Percentiles rank a stretch among this genome's conserved stretches.
Evolutionary conservation across 2,329 filamentous ascomycete genomes (phyloP).

Genomic region (Pseudocercospora eumusae): DNA sequence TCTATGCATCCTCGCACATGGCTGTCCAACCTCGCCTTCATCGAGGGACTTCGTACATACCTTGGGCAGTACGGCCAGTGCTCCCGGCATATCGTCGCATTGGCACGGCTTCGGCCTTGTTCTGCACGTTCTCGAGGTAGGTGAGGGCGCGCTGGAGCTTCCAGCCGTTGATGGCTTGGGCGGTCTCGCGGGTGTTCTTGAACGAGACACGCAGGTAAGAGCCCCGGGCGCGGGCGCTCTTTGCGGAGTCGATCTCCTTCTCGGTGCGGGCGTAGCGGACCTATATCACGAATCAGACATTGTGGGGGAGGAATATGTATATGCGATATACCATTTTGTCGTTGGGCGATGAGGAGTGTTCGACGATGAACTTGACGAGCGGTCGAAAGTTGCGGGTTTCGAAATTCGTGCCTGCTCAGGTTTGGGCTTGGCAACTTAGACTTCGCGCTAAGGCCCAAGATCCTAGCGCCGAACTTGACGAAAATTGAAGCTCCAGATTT

Average conservation of each 20-base stretch:
- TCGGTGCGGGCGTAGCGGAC: constrained; percentile 92
- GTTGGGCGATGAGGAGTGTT: constrained; percentile 19
- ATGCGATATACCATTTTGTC: constrained; percentile 41
- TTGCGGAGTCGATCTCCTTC: constrained; percentile 69
- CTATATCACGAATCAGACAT: constrained; percentile 21
- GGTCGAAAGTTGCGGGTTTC: background rate
- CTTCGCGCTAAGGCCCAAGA: background rate
- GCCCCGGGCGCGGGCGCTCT: constrained; percentile 96
- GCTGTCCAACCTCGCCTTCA: constrained; percentile 35
- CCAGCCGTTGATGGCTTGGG: constrained; percentile 99
- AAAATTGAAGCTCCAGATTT: constrained; percentile 13
- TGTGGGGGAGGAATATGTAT: background rate
- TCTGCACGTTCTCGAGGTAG: constrained; percentile 98
- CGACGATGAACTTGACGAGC: constrained; percentile 1
- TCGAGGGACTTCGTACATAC: constrained; percentile 62
- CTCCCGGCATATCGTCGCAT: constrained; percentile 97
- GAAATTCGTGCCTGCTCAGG: background rate
- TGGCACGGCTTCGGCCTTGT: constrained; percentile 95
- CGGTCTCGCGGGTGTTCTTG: constrained; percentile 99
- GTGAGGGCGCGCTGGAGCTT: constrained; percentile 91
- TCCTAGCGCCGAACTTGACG: background rate
- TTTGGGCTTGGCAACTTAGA: background rate
- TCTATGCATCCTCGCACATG: constrained; percentile 43
- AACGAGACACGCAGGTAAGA: constrained; percentile 98
- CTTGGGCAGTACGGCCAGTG: constrained; percentile 95